phyloP scores from a whole-genome alignment of 2,329 filamentous ascomycete genomes.

The Gnomoniopsis sp. region DNA sequence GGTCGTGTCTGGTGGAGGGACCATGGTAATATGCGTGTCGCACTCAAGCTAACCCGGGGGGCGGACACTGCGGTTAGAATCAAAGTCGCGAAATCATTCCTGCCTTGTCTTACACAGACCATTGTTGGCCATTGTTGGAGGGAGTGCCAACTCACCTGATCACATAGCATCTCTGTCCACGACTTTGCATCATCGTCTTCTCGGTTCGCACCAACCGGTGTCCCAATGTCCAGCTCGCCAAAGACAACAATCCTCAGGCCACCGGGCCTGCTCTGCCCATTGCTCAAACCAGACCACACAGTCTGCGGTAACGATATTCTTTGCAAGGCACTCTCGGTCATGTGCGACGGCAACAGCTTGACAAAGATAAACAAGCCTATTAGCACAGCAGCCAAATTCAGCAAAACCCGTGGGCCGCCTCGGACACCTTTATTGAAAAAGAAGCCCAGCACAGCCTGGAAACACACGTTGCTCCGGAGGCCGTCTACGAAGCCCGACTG shows the following conservation, averaged over 20 bases:
- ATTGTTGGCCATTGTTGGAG: background rate
- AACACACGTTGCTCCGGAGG: slow-evolving; percentile 4
- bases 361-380: slow-evolving; percentile 22
- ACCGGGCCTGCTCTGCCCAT: slow-evolving; percentile 18
- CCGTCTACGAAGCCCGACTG: slow-evolving; percentile 1
- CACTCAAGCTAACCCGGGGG: slow-evolving; percentile 40
- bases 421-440: slow-evolving; percentile 27
- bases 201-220: slow-evolving; percentile 25
- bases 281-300: slow-evolving; percentile 16
- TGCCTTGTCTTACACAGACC: background rate
- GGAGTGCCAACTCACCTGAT: slow-evolving; percentile 40
- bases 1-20: slow-evolving; percentile 41
- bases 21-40: slow-evolving; percentile 41
- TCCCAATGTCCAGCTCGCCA: slow-evolving; percentile 46
- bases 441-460: slow-evolving; percentile 23
- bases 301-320: slow-evolving; percentile 14
- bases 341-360: slow-evolving; percentile 20
- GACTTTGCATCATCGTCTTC: slow-evolving; percentile 23
- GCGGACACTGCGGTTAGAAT: background rate
- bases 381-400: slow-evolving; percentile 24
- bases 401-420: slow-evolving; percentile 25
- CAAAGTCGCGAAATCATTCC: background rate
- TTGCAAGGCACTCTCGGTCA: slow-evolving; percentile 20
- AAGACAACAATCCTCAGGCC: slow-evolving; percentile 50
- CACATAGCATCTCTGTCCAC: slow-evolving; percentile 49